Evolutionary conservation across 108 stramenopile genomes (phyloP).

Genomic region (Skeletonema grethae): DNA sequence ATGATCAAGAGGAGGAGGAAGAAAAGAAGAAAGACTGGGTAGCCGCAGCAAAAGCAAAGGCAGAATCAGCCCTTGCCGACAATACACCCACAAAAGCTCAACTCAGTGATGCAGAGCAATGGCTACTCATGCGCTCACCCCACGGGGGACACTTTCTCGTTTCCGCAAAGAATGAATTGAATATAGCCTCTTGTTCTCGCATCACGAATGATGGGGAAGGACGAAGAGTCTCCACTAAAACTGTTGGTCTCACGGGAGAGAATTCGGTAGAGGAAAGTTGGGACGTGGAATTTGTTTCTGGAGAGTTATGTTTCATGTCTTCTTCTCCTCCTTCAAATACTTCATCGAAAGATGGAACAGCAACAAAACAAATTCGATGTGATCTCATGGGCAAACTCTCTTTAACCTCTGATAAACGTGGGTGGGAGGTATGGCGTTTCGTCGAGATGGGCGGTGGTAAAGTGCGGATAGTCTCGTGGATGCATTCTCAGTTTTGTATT

Average conservation of each 20-base stretch:
- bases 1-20: constrained; percentile 2
- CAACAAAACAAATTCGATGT: constrained; percentile 42
- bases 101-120: constrained; percentile 6
- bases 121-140: constrained; percentile 17
- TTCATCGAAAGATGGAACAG: not conserved
- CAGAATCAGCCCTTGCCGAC: not conserved
- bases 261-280: constrained; percentile 20
- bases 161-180: constrained; percentile 13
- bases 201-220: not conserved
- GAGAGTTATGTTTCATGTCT: constrained; percentile 40
- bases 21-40: not conserved
- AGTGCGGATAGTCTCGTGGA: constrained; percentile 47
- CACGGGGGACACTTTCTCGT: constrained; percentile 14
- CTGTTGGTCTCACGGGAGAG: constrained; percentile 6
- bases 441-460: constrained; percentile 49
- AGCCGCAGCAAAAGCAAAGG: constrained; percentile 1
- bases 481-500: constrained; percentile 35
- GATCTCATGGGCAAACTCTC: constrained; percentile 45
- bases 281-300: constrained; percentile 33
- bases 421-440: constrained; percentile 59
- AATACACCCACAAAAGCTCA: not conserved
- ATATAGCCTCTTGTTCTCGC: constrained; percentile 1
- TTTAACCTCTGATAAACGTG: constrained; percentile 18
- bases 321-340: not conserved
- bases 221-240: not conserved